Evolutionary conservation across 75 land plant genomes (phyloP), one percentile per base, ranked within the genome.

Genomic region (Gnetum montanum): DNA sequence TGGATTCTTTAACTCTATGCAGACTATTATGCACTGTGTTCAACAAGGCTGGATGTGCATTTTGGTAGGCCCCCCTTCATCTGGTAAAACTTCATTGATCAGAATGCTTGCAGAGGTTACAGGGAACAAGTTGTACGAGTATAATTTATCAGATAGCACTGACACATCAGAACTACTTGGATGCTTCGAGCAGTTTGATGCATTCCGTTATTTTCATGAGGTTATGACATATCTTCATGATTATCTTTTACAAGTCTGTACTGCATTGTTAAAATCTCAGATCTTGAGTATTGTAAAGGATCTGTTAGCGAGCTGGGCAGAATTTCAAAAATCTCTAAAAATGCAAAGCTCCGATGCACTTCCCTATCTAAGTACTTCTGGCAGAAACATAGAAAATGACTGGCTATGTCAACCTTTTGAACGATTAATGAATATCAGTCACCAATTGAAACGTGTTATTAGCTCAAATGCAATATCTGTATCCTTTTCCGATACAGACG

Each of bases 131-230:
- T 66, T 95, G 30, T 58, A 76, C 54, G 93, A 95, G 45, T 61
- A 83, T 53, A 67, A 74, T 63, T 75, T 95, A 35, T 95, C 99
- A 6, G 66, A 82, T 45, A 79, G 79, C 12, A 83, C 99, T 46
- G 99, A 95, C 59, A 88, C 95, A 48, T 81, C 97, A 44, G 99
- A 95, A 50, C 40, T 95, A 48, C 88, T 95, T 61, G 99, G 99
- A 28, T 90, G 93, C 56, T 95, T 95, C 79, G 99, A 95, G 73
- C 99, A 95, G 59, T 75, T 81, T 69, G 81, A 82, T 74, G 67
- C 71, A 26, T 70, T 77, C 22, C 92, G 86, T 22, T 56, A 53
- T 46, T 83, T 65, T 65, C 80, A 71, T 15, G 60, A 47, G 43
- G 68, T 56, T 23, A 56, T 76, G 46, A 15, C 57, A 41, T 54